Conservation (phyloP, 768 basidiomycete species). For the Agrocybe pediades region DNA sequence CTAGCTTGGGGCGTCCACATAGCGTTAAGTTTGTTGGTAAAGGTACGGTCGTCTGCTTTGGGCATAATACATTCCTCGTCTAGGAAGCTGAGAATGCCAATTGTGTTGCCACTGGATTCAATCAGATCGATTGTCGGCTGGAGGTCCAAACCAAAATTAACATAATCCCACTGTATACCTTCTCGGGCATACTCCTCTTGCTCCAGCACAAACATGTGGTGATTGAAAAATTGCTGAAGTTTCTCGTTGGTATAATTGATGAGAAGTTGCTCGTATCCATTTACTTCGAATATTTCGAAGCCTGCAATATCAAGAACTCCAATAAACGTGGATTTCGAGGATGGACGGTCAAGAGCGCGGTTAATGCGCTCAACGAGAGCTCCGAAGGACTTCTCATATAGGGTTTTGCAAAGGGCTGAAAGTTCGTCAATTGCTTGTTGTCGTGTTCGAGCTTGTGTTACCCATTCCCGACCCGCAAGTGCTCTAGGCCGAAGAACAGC, state of each 20-base stretch:
- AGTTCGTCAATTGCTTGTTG: conserved; percentile 95
- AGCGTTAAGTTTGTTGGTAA: conserved; percentile 87
- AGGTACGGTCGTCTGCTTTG: conserved; percentile 93
- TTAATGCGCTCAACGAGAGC: conserved; percentile 94
- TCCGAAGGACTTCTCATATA: conserved; percentile 98
- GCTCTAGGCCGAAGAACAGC: conserved; percentile 89
- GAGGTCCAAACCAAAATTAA: conserved; percentile 96
- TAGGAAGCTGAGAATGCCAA: conserved; percentile 89
- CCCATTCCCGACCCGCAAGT: conserved; percentile 96
- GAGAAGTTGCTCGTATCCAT: conserved; percentile 95
- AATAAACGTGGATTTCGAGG: conserved; percentile 91
- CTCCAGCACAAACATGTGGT: conserved; percentile 99
- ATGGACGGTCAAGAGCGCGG: conserved; percentile 89
- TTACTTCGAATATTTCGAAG: conserved; percentile 95
- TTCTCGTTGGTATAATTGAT: conserved; percentile 99
- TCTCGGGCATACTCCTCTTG: conserved; percentile 98
- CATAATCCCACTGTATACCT: conserved; percentile 96
- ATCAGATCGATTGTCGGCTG: conserved; percentile 99
- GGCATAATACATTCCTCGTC: conserved; percentile 99
- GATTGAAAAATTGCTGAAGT: conserved; percentile 97
- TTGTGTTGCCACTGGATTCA: conserved; percentile 76
- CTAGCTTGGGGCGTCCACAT: conserved; percentile 65
- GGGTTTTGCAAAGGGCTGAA: conserved; percentile 86
- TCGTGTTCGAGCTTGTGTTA: conserved; percentile 87
- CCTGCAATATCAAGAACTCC: conserved; percentile 99